phyloP scores from a whole-genome alignment of 176 grass and related monocot species.

The Coix lacrymajobi region DNA sequence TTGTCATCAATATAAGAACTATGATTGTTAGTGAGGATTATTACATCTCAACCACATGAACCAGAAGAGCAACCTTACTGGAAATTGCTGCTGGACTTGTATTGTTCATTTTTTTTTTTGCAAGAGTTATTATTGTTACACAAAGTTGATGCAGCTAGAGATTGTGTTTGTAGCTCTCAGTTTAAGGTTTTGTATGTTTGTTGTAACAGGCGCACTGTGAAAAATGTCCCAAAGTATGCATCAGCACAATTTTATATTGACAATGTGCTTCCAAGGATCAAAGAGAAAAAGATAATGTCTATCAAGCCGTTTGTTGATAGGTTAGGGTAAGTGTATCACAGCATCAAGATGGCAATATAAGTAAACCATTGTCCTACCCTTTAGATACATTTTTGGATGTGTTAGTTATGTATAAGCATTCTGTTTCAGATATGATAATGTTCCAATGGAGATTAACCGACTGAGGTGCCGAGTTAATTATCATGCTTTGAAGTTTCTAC shows the following conservation, averaged over 20 bases:
- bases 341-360: neutral
- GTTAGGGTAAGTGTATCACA: slow-evolving; percentile 69
- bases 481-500: slow-evolving; percentile 97
- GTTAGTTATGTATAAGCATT: neutral
- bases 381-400: slow-evolving; percentile 1
- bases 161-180: neutral
- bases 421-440: slow-evolving; percentile 90
- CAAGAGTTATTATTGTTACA: neutral
- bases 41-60: neutral
- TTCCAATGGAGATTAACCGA: slow-evolving; percentile 93
- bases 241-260: slow-evolving; percentile 96
- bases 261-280: slow-evolving; percentile 97
- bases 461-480: slow-evolving; percentile 98
- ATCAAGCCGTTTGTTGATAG: slow-evolving; percentile 97
- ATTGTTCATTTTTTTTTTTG: neutral
- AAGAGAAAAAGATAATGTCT: slow-evolving; percentile 99
- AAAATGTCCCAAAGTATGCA: slow-evolving; percentile 98
- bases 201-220: slow-evolving; percentile 72
- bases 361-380: neutral
- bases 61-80: neutral
- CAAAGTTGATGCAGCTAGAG: neutral
- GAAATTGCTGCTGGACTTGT: neutral
- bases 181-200: slow-evolving; percentile 1
- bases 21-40: neutral
- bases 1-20: neutral